phyloP scores from a whole-genome alignment of 73 alveolate genomes.

The Symbiodinium natans region DNA sequence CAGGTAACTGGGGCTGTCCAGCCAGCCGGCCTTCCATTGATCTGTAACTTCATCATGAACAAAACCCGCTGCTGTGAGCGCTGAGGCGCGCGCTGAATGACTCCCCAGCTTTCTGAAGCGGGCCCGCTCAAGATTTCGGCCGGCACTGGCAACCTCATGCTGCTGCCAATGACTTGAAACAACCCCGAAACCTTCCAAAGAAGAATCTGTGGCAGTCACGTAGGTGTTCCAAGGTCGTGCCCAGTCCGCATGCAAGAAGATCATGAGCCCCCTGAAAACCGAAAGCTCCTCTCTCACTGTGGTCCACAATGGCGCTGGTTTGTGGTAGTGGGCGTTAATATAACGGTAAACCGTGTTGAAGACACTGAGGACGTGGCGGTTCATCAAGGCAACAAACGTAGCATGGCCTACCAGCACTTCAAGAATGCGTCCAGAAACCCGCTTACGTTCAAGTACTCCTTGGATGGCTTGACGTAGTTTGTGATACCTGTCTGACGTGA shows the following conservation, averaged over 20 bases:
- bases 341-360: constrained; percentile 13
- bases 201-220: background rate
- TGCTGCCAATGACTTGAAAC: background rate
- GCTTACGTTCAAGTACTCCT: background rate
- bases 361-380: constrained; percentile 8
- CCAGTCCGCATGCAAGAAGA: constrained; percentile 45
- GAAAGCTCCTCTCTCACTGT: constrained; percentile 14
- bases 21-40: background rate
- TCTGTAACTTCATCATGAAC: background rate
- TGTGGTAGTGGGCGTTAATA: background rate
- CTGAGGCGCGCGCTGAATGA: background rate
- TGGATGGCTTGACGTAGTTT: constrained; percentile 6
- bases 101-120: background rate
- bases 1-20: background rate
- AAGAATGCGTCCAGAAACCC: constrained; percentile 7
- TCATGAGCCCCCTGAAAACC: constrained; percentile 23
- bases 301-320: background rate
- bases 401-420: constrained; percentile 41
- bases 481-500: constrained; percentile 42
- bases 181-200: background rate
- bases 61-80: constrained; percentile 28
- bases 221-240: background rate
- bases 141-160: background rate
- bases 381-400: constrained; percentile 17
- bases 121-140: constrained; percentile 4